Evolutionary conservation across 805 yeast genomes (phyloP).

Genomic region (Isabelozyma heimii): DNA sequence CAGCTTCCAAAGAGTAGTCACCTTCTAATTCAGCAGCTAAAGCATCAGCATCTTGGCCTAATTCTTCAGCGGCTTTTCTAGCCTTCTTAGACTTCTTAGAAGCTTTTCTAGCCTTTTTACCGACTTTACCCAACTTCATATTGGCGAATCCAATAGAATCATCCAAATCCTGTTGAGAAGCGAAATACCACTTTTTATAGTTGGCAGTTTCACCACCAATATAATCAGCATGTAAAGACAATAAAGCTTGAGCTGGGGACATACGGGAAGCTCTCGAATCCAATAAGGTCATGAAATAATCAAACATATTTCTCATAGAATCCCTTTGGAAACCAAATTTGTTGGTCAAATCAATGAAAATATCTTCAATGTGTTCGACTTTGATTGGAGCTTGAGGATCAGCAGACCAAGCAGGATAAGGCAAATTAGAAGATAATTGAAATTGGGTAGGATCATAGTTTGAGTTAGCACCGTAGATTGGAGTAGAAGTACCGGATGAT

Average conservation of each 20-base stretch:
- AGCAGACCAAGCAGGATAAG: constrained; percentile 99
- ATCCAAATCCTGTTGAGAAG: constrained; percentile 84
- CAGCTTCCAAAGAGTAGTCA: constrained; percentile 77
- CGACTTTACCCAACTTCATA: constrained; percentile 72
- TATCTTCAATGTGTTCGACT: constrained; percentile 81
- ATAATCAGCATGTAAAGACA: constrained; percentile 82
- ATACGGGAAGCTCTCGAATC: constrained; percentile 85
- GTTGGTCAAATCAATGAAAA: constrained; percentile 77
- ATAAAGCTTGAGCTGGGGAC: constrained; percentile 84
- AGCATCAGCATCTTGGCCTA: constrained; percentile 57
- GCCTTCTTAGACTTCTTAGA: constrained; percentile 79
- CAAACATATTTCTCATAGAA: constrained; percentile 89
- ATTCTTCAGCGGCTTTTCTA: constrained; percentile 64
- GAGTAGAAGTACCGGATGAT: constrained; percentile 93
- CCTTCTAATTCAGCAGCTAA: constrained; percentile 73
- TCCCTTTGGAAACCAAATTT: constrained; percentile 90
- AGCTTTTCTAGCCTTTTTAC: constrained; percentile 78
- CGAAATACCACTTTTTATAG: constrained; percentile 85
- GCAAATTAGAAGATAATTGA: constrained; percentile 79
- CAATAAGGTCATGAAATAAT: constrained; percentile 78
- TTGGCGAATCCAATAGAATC: constrained; percentile 81
- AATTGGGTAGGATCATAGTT: constrained; percentile 57
- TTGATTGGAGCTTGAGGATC: constrained; percentile 87
- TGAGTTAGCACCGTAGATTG: constrained; percentile 72
- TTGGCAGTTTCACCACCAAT: constrained; percentile 86